These are phyloP conservation scores for Jacaranda copaia DNA, from an alignment of 257 asterid species.

Conservation along the genomic window DNA sequence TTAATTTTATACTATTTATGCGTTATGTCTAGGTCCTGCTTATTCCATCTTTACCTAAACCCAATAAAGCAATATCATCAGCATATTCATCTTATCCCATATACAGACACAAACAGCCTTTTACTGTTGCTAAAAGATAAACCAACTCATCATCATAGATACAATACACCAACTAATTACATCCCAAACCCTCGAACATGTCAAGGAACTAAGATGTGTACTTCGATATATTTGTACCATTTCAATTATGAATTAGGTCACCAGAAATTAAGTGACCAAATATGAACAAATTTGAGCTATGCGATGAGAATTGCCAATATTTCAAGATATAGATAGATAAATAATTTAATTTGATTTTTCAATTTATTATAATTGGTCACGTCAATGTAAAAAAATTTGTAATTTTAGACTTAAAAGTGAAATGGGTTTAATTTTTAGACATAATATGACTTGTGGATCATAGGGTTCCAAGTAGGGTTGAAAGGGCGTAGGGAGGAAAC, in stretches of 20 bases:
- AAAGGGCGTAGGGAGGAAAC: background rate
- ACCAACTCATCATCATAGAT: slow-evolving; percentile 16
- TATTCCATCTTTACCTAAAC: slow-evolving; percentile 47
- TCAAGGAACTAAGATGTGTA: too few species aligned
- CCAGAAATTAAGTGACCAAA: too few species aligned
- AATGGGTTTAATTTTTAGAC: background rate
- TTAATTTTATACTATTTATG: slow-evolving; percentile 2
- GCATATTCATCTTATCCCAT: slow-evolving; percentile 47
- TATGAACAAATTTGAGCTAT: too few species aligned
- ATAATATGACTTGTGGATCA: background rate
- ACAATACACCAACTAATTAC: background rate
- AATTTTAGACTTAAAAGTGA: background rate
- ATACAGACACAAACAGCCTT: slow-evolving; percentile 51
- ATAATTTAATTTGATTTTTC: too few species aligned
- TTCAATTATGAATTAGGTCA: too few species aligned
- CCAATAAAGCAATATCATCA: slow-evolving; percentile 50
- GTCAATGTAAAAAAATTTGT: background rate
- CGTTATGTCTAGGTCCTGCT: slow-evolving; percentile 20
- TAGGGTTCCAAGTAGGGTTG: background rate
- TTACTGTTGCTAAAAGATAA: slow-evolving; percentile 46
- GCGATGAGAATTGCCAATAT: too few species aligned
- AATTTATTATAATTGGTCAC: too few species aligned
- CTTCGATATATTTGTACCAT: too few species aligned
- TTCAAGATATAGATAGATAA: too few species aligned
- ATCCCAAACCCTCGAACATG: too few species aligned